Evolutionary conservation across 2,329 filamentous ascomycete genomes (phyloP).

Genomic region (Fusarium sp.): DNA sequence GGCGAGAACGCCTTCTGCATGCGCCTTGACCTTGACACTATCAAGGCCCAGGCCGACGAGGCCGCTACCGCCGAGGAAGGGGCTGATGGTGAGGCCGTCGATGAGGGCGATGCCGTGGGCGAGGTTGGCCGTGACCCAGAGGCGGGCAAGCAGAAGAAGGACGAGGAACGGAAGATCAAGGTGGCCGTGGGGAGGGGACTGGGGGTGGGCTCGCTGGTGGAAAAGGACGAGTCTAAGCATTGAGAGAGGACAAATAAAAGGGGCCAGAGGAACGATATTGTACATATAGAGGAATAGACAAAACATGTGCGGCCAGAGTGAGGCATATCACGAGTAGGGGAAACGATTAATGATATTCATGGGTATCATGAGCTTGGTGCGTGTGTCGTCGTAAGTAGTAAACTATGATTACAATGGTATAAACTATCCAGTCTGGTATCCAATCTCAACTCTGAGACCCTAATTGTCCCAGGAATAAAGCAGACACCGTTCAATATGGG

Average conservation of each 20-base stretch:
- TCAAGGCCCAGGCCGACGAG: conserved; percentile 65
- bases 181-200: conserved; percentile 87
- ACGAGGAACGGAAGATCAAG: conserved; percentile 76
- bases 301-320: conserved; percentile 32
- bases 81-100: conserved; percentile 55
- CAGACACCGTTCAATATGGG: background rate
- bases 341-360: conserved; percentile 26
- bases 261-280: conserved; percentile 15
- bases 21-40: conserved; percentile 84
- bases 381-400: background rate
- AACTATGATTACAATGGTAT: conserved; percentile 3
- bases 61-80: conserved; percentile 59
- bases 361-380: conserved; percentile 1
- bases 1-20: conserved; percentile 97
- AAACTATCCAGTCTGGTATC: conserved; percentile 1
- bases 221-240: conserved; percentile 73
- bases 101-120: conserved; percentile 81
- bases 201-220: conserved; percentile 84
- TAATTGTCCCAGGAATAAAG: background rate
- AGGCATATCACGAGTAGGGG: conserved; percentile 32
- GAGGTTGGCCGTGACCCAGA: conserved; percentile 70
- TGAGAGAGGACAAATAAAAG: background rate
- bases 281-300: conserved; percentile 48
- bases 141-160: conserved; percentile 57
- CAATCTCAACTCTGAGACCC: background rate